These are phyloP conservation scores for Berberis thunbergii DNA, from an alignment of 164 flowering plant genomes.

Conservation along the genomic window DNA sequence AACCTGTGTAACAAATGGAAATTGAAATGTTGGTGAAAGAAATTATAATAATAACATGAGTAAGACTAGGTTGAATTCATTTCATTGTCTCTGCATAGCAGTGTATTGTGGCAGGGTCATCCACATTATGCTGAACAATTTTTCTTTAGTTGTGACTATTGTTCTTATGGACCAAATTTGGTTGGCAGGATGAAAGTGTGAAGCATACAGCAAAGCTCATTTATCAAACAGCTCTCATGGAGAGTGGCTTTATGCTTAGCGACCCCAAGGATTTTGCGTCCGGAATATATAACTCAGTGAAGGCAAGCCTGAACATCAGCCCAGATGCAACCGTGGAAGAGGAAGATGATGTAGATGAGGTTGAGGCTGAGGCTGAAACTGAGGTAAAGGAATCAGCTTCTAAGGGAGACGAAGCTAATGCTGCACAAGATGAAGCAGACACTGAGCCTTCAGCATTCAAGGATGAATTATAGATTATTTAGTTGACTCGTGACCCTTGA, in stretches of 20 bases:
- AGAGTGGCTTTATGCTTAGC: conserved; percentile 67
- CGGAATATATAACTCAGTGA: conserved; percentile 65
- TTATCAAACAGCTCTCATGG: conserved; percentile 92
- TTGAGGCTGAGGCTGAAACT: conserved; percentile 18
- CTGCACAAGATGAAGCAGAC: conserved; percentile 1
- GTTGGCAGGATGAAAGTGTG: conserved; percentile 55
- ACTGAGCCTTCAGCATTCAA: conserved; percentile 23
- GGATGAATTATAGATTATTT: conserved; percentile 58
- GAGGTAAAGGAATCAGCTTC: conserved; percentile 20
- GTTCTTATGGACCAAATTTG: neutral
- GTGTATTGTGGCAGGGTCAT: too few species aligned
- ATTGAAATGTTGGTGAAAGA: too few species aligned
- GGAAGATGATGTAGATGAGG: conserved; percentile 59
- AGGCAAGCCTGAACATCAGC: conserved; percentile 59
- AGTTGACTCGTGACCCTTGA: neutral
- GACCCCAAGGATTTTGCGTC: conserved; percentile 90
- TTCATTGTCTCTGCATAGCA: too few species aligned
- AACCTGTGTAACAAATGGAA: too few species aligned
- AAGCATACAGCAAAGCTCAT: conserved; percentile 76
- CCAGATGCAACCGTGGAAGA: conserved; percentile 76
- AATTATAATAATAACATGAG: too few species aligned
- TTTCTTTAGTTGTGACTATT: too few species aligned
- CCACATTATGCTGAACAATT: too few species aligned
- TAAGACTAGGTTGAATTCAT: too few species aligned
- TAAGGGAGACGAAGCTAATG: conserved; percentile 13